Evolutionary conservation across 768 basidiomycete genomes (phyloP).

Genomic region (Trametes cubensis): DNA sequence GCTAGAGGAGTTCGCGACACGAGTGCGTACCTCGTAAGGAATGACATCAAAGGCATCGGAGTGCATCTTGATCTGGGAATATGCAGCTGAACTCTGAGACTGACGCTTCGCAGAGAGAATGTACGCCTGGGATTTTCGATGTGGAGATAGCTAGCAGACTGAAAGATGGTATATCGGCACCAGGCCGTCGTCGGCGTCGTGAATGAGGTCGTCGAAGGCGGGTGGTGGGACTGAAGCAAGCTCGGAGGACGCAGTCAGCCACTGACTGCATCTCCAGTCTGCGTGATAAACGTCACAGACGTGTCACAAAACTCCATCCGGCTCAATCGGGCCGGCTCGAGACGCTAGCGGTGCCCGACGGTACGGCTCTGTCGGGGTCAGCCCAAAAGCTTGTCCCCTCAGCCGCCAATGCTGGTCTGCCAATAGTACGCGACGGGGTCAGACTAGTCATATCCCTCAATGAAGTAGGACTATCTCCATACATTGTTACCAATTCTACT

Average conservation of each 20-base stretch:
- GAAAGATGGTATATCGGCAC: conserved; percentile 11
- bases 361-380: background rate
- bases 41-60: conserved; percentile 87
- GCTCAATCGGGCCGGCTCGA: background rate
- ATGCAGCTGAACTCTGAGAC: background rate
- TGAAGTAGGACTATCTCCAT: no score
- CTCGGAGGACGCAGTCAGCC: conserved; percentile 8
- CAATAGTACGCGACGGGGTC: no score
- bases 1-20: conserved; percentile 1
- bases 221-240: conserved; percentile 16
- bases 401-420: no score
- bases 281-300: conserved; percentile 13
- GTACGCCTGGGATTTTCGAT: background rate
- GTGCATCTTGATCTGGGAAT: conserved; percentile 30
- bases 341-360: background rate
- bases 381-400: background rate
- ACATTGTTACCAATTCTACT: no score
- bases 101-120: background rate
- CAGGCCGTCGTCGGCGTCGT: conserved; percentile 21
- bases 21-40: conserved; percentile 69
- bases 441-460: no score
- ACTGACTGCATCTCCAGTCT: conserved; percentile 18
- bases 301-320: conserved; percentile 2
- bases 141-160: background rate
- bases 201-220: conserved; percentile 5